Evolutionary conservation across 495 filamentous ascomycete species (phyloP), one percentile per base, ranked within the genome.

Genomic region (Ramalina intermedia): DNA sequence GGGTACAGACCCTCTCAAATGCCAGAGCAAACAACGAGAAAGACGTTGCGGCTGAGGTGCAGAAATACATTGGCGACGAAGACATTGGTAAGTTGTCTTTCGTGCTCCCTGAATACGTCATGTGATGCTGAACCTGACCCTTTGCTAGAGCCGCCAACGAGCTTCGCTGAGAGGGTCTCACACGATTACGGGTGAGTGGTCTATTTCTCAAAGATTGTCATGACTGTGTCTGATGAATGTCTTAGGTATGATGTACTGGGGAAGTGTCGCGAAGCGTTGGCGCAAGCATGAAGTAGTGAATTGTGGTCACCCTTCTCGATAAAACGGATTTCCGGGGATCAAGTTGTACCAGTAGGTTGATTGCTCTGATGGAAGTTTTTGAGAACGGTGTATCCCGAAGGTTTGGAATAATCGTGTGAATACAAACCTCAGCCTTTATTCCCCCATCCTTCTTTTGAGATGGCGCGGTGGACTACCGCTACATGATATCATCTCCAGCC

Each of bases 1-100:
- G 59, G 23, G 62, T 69, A 9, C 69, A 72, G 50, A 58, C 55
- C 17, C 35, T 63, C 2, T 64, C 62, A 1, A 56, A 52, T 13
- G 55, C 53, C 17, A 42, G 55, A 27, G 48, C 51, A 37, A 41
- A 47, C 1, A 50, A 38, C 39, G 58, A 60, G 41, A 48, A 43
- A 24, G 43, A 52, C 12, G 53, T 60, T 11, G 45, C 58, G 38
- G 43, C 33, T 14, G 41, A 60, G 33, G 17, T 58, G 8, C 21
- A 49, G 37, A 6, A 49, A 36, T 60, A 58, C 24, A 47, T 47
- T 43, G 57, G 57, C 29, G 12, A 33, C 52, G 18, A 21, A 48
- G 52, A 17, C 27, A 37, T 18, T n/a, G 12, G 37, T 49, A 42
- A 41, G 37, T 42, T 18, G 12, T 33, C 29, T 33, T 13, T 33